These are phyloP conservation scores for Chiua sp. DNA, from an alignment of 1,284 basidiomycete genomes.

Conservation along the genomic window DNA sequence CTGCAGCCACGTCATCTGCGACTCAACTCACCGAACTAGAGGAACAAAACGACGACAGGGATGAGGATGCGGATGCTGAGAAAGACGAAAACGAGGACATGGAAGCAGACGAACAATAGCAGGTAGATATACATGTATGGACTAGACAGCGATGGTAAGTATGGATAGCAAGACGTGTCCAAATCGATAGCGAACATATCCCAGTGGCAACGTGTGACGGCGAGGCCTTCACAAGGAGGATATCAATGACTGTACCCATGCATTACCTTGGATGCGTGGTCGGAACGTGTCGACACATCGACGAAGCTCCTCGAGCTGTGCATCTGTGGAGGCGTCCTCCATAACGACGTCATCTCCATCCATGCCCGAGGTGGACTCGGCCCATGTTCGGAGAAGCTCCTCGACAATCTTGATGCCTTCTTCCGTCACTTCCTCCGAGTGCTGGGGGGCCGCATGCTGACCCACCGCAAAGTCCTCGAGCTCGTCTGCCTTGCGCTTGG, in stretches of 20 bases:
- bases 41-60: slow-evolving; percentile 11
- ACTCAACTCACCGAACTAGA: slow-evolving; percentile 5
- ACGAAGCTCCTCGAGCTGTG: slow-evolving; percentile 70
- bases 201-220: neutral
- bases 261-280: slow-evolving; percentile 60
- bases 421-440: slow-evolving; percentile 68
- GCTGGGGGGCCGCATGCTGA: slow-evolving; percentile 48
- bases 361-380: slow-evolving; percentile 39
- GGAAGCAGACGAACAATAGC: slow-evolving; percentile 13
- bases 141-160: slow-evolving; percentile 20
- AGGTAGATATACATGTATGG: slow-evolving; percentile 12
- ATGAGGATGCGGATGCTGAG: no score
- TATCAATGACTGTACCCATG: slow-evolving; percentile 77
- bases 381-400: slow-evolving; percentile 82
- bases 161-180: slow-evolving; percentile 1
- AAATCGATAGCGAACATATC: slow-evolving; percentile 10
- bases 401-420: slow-evolving; percentile 85
- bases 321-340: slow-evolving; percentile 56
- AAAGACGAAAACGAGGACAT: slow-evolving; percentile 14
- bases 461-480: slow-evolving; percentile 89
- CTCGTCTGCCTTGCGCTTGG: slow-evolving; percentile 95
- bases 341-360: slow-evolving; percentile 64
- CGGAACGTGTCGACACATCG: slow-evolving; percentile 71
- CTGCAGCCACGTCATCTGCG: neutral
- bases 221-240: slow-evolving; percentile 42